Evolutionary conservation across 108 stramenopile species (phyloP).

Genomic region (Thalassiosira profunda): DNA sequence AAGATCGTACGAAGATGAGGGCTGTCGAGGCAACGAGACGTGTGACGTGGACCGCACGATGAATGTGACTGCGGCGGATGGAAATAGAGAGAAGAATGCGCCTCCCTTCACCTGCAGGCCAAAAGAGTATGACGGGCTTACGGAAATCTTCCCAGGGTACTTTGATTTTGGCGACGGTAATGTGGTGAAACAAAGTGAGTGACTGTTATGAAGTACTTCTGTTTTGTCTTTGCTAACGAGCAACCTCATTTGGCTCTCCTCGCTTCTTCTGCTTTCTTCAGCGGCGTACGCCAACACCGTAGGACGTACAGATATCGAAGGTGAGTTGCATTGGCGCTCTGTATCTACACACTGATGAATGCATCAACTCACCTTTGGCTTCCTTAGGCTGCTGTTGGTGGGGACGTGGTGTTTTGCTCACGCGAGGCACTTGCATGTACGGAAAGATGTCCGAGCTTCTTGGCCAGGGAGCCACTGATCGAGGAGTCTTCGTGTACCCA

Average conservation of each 20-base stretch:
- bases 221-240: not conserved
- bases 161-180: conserved; percentile 20
- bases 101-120: conserved; percentile 28
- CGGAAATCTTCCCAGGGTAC: conserved; percentile 15
- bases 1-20: conserved; percentile 18
- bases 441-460: conserved; percentile 53
- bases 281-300: conserved; percentile 28
- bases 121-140: not conserved
- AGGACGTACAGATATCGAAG: conserved; percentile 24
- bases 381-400: conserved; percentile 15
- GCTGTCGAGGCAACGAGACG: conserved; percentile 16
- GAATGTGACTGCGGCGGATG: conserved; percentile 27
- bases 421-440: conserved; percentile 32
- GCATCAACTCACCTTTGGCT: not conserved
- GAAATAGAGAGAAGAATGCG: not conserved
- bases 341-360: no score
- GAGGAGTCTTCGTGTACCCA: conserved; percentile 18
- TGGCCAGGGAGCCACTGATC: conserved; percentile 35
- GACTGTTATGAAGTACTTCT: not conserved
- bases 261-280: not conserved
- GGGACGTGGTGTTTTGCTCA: conserved; percentile 30
- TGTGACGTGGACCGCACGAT: conserved; percentile 17
- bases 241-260: not conserved
- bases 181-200: conserved; percentile 4
- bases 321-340: conserved; percentile 6